Conservation (phyloP, 371 early-diverging fungal species). For the Syncephalastrum racemosum region DNA sequence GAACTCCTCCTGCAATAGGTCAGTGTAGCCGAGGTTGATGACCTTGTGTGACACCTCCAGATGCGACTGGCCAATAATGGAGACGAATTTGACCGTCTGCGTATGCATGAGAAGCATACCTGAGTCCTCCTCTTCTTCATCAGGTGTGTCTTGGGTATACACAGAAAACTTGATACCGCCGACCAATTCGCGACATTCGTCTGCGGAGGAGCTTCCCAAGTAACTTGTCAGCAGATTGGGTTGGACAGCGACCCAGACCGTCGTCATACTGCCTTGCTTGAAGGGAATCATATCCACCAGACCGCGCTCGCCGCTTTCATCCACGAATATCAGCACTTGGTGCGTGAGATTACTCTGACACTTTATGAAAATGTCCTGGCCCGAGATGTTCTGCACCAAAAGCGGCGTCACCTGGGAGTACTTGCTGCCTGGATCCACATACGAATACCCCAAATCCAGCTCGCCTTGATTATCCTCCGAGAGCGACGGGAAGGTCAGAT, state of each 20-base stretch:
- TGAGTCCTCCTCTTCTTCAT: constrained; percentile 13
- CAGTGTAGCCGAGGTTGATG: constrained; percentile 61
- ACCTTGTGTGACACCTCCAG: constrained; percentile 64
- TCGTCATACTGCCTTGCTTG: constrained; percentile 52
- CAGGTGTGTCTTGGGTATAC: constrained; percentile 46
- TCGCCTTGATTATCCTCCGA: constrained; percentile 56
- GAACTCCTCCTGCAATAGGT: constrained; percentile 49
- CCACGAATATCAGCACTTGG: constrained; percentile 80
- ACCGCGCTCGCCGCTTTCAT: constrained; percentile 65
- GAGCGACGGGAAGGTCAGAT: constrained; percentile 67
- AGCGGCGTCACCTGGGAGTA: constrained; percentile 77
- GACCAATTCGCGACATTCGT: constrained; percentile 72
- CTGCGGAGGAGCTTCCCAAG: constrained; percentile 35
- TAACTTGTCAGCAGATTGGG: constrained; percentile 65
- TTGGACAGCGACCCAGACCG: constrained; percentile 81
- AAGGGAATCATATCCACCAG: constrained; percentile 57
- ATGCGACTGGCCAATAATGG: constrained; percentile 80
- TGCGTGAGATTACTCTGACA: constrained; percentile 80
- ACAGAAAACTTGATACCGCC: constrained; percentile 83
- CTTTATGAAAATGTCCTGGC: constrained; percentile 63
- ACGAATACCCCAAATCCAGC: constrained; percentile 81
- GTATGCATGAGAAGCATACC: constrained; percentile 48
- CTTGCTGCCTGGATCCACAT: constrained; percentile 75
- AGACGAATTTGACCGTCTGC: constrained; percentile 79
- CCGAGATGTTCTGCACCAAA: constrained; percentile 69